Percentiles rank a stretch among this genome's conserved stretches.
phyloP scores from a whole-genome alignment of 129 eudicot species.

The Pulicaria dysenterica region DNA sequence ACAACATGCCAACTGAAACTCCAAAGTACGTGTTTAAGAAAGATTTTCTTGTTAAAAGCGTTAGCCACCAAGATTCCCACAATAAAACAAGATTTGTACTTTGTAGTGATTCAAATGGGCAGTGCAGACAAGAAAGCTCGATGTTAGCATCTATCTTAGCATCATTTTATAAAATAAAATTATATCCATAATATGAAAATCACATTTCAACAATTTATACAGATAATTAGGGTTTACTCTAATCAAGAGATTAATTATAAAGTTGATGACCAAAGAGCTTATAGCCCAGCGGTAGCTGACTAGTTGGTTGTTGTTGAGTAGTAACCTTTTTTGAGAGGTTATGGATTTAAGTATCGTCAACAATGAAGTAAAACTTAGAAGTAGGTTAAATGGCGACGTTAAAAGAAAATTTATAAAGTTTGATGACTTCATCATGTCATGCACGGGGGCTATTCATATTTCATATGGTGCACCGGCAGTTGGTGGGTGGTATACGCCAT shows the following conservation, averaged over 20 bases:
- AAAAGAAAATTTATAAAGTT: no score
- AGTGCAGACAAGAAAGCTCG: slow-evolving; percentile 33
- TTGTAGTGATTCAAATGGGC: slow-evolving; percentile 20
- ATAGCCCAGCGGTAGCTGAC: no score
- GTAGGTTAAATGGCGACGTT: no score
- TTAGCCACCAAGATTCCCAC: slow-evolving; percentile 5
- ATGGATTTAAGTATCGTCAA: no score
- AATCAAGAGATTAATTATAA: no score
- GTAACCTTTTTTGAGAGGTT: no score
- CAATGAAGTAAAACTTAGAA: no score
- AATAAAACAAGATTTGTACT: slow-evolving; percentile 8
- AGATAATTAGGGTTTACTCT: no score
- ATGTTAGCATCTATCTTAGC: slow-evolving; percentile 25
- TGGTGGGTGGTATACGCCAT: neutral
- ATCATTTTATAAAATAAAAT: neutral
- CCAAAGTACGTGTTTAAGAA: neutral
- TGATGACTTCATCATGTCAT: no score
- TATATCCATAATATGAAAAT: slow-evolving; percentile 2
- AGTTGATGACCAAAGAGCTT: no score
- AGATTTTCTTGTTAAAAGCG: slow-evolving; percentile 11
- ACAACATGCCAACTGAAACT: slow-evolving; percentile 21
- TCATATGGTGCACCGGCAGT: slow-evolving; percentile 29
- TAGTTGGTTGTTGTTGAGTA: no score
- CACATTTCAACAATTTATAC: neutral
- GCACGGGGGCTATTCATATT: neutral